These are phyloP conservation scores for Solanum dulcamara DNA, from an alignment of 257 asterid genomes.

Conservation along the genomic window DNA sequence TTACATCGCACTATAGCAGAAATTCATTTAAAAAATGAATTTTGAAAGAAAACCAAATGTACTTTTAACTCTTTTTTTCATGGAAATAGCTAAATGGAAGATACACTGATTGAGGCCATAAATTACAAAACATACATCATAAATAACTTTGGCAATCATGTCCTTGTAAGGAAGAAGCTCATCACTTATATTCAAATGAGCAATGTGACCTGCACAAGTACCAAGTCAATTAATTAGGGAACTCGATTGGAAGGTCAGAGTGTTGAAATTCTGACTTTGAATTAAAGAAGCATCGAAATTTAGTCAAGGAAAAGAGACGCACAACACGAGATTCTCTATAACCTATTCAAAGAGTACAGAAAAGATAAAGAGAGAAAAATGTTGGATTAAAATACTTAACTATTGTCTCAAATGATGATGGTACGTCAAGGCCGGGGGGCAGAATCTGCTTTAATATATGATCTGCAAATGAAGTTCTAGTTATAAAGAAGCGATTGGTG, in stretches of 20 bases:
- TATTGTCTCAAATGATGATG: conserved; percentile 96
- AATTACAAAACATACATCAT: conserved; percentile 51
- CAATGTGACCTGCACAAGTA: conserved; percentile 76
- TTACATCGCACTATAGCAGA: background rate
- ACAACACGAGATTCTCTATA: background rate
- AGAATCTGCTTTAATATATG: conserved; percentile 81
- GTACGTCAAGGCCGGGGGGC: conserved; percentile 73
- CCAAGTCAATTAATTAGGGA: conserved; percentile 5
- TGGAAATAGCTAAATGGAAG: background rate
- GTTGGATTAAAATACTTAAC: conserved; percentile 54
- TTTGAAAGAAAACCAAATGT: background rate
- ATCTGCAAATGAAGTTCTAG: conserved; percentile 42
- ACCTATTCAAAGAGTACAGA: background rate
- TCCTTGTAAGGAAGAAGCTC: conserved; percentile 79
- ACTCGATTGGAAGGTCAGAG: background rate
- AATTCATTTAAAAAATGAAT: background rate
- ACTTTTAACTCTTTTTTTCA: background rate
- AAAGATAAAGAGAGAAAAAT: background rate
- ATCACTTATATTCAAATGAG: conserved; percentile 80
- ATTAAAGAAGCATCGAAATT: background rate
- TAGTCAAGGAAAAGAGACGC: background rate
- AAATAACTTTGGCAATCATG: conserved; percentile 77
- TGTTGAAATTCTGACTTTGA: background rate
- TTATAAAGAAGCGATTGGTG: background rate
- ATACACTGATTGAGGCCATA: background rate